These are phyloP conservation scores for Xylaria intraflava DNA, from an alignment of 495 filamentous ascomycete species.

Conservation along the genomic window DNA sequence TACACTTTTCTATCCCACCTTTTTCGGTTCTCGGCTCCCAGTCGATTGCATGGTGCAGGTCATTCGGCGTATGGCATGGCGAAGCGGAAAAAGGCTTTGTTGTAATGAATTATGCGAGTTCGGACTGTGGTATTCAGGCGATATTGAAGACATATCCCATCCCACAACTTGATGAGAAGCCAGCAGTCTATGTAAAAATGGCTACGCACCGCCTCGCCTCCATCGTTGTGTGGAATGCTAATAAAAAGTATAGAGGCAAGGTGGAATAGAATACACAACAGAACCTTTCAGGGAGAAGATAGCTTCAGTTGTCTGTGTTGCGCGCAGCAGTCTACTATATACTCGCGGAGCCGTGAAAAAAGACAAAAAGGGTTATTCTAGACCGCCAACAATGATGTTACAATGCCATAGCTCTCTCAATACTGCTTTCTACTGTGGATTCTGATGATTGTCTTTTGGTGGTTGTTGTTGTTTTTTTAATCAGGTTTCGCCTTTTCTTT, in stretches of 20 bases:
- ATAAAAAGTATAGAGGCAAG: constrained; percentile 8
- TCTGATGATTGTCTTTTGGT: background rate
- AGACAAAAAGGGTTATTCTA: too few relatives aligned
- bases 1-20: constrained; percentile 12
- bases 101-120: constrained; percentile 15
- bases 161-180: constrained; percentile 1
- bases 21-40: constrained; percentile 11
- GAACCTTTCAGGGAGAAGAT: background rate
- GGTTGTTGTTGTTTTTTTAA: background rate
- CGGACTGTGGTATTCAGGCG: background rate
- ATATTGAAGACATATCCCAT: constrained; percentile 1
- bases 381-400: background rate
- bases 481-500: background rate
- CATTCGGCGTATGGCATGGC: constrained; percentile 20
- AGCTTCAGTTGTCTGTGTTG: background rate
- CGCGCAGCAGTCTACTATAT: constrained; percentile 4
- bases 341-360: constrained; percentile 2
- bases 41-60: constrained; percentile 20
- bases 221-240: constrained; percentile 1
- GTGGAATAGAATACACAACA: constrained; percentile 8
- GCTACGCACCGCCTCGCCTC: background rate
- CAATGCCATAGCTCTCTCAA: constrained; percentile 5
- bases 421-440: background rate
- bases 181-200: constrained; percentile 6
- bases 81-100: constrained; percentile 12